Evolutionary conservation across 257 asterid genomes (phyloP), one percentile per base, ranked within the genome.

Genomic region (Buddleja alternifolia): DNA sequence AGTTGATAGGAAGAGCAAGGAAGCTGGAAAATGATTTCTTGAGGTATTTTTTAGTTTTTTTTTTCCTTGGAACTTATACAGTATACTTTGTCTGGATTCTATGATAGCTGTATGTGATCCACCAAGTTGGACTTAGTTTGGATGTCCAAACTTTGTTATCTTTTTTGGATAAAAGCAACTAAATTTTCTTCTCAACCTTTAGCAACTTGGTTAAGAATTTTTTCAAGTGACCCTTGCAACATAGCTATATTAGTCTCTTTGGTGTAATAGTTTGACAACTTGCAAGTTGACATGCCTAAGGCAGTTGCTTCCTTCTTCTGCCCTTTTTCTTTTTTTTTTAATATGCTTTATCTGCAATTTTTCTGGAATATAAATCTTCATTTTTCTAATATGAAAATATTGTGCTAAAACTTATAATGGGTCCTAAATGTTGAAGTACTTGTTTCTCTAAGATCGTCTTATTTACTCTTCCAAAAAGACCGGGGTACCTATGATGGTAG

Each of bases 11-110:
- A 52, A 93, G 78, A 88, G 75, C 82, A 17, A 82, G 60, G 78
- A 85, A 70, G 83, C 83, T 93, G 48, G 95, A 90, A 69, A 66
- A 65, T 67, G 90, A 81, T 67, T 86, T 86, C 57, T 59, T 54
- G 67, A 85, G 97, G 98, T 93, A 90, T 80, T 29, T 55, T 48
- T 24, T 10, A n/a, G n/a, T 7, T 67, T 9, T 40, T 73, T 29
- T 1, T 2, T 29, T 29, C 3, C 34, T 7, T 39, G 14, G 59
- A 51, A 57, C 39, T 47, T 70, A 42, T 34, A 16, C 45, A n/a
- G n/a, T n/a, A n/a, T n/a, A n/a, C n/a, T n/a, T 50, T 44, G 7
- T 14, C 14, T 54, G 60, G 32, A 37, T 23, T 55, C 17, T 29
- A 3, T 34, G 61, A 36, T 37, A 36, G 57, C 37, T 9, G 17